phyloP scores from a whole-genome alignment of 169 alveolate genomes.

The Cytauxzoon felis region DNA sequence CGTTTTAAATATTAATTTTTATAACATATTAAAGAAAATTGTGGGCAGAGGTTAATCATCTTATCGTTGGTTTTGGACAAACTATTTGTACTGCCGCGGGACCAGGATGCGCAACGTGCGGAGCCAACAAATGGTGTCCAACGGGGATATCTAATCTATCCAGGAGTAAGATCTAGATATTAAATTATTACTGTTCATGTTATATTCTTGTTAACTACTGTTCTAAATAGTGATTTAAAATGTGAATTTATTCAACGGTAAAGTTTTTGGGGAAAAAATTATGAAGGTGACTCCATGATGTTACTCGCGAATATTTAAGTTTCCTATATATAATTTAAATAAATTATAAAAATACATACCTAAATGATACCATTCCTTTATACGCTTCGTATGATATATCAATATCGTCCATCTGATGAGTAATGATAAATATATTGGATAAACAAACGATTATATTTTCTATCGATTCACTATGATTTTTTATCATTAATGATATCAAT shows the following conservation, averaged over 20 bases:
- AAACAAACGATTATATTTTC: conserved; percentile 1
- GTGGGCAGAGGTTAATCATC: conserved; percentile 87
- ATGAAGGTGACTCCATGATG: conserved; percentile 9
- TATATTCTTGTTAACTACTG: no score
- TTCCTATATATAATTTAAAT: not conserved
- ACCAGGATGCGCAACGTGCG: conserved; percentile 64
- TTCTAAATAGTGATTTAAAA: not conserved
- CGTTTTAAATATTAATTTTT: not conserved
- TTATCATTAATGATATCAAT: not conserved
- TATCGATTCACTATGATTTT: conserved; percentile 3
- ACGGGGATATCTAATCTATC: conserved; percentile 45
- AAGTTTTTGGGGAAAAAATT: conserved; percentile 14
- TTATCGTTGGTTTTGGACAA: conserved; percentile 95
- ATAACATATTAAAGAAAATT: conserved; percentile 14
- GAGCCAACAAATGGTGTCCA: conserved; percentile 64
- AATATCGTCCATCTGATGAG: conserved; percentile 20
- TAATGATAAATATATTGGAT: not conserved
- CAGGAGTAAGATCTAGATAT: not conserved
- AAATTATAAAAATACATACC: not conserved
- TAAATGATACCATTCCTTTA: not conserved
- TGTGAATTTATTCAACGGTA: not conserved
- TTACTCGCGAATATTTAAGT: not conserved
- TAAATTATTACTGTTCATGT: not conserved
- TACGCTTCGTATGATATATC: conserved; percentile 17
- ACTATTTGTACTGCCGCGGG: conserved; percentile 84